Evolutionary conservation across 192 early-diverging fungal genomes (phyloP).

Genomic region (Podila horticola): DNA sequence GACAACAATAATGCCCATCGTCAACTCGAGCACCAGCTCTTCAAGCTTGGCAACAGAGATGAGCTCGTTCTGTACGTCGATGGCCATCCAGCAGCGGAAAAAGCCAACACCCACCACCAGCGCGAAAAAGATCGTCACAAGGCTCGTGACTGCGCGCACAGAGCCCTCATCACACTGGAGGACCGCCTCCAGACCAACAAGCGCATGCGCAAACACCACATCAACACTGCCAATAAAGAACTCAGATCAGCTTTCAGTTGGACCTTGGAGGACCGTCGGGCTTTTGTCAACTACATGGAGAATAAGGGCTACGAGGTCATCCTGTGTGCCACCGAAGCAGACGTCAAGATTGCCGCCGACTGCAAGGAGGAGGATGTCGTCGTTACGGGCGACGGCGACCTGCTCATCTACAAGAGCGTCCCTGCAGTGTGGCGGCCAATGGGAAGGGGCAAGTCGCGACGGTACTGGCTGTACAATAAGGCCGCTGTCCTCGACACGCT

Average conservation of each 20-base stretch:
- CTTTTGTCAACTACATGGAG: slow-evolving; percentile 14
- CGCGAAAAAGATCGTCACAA: not conserved
- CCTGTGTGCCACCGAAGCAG: slow-evolving; percentile 5
- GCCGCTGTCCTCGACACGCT: not conserved
- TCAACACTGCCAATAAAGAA: not conserved
- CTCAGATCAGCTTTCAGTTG: slow-evolving; percentile 2
- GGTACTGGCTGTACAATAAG: slow-evolving; percentile 1
- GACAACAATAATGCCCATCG: not conserved
- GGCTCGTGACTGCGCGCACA: not conserved
- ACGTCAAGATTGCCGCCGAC: not conserved
- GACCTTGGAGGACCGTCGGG: not conserved
- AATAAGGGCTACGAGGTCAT: slow-evolving; percentile 10
- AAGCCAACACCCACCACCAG: not conserved
- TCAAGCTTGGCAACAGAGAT: not conserved
- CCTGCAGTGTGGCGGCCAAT: slow-evolving; percentile 6
- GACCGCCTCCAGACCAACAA: slow-evolving; percentile 5
- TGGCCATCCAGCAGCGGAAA: not conserved
- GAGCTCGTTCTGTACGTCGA: no score
- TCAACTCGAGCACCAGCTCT: not conserved
- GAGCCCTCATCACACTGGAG: slow-evolving; percentile 1
- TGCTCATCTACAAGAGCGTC: slow-evolving; percentile 7
- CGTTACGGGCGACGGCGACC: slow-evolving; percentile 1
- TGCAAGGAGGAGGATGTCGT: no score
- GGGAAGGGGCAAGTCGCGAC: slow-evolving; percentile 3
- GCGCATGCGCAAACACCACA: slow-evolving; percentile 13